Base-by-base conservation (phyloP, 1,284 basidiomycete species). In the Cryptococcus floricola region DNA sequence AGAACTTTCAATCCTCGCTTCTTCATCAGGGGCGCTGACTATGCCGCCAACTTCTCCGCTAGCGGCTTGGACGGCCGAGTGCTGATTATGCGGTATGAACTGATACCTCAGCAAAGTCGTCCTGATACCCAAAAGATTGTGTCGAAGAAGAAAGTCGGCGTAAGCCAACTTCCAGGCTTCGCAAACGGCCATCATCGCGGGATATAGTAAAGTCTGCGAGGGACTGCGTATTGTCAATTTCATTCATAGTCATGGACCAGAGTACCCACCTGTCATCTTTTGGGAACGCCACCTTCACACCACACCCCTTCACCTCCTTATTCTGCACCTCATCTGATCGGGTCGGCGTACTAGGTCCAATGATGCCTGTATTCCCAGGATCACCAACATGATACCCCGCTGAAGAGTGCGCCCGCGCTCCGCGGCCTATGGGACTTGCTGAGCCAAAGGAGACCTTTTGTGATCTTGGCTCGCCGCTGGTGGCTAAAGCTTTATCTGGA, bases 141-240 rank as follows among this genome's bases (percentile, higher is more conserved):
- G 88, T 43, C 85, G 78, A 58, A 86, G 84, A 13, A 92, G 77
- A 64, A 86, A 79, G 60, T 91, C 88, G 1, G 86, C 86, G 69
- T 91, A 91, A 0, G 81, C 80, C 41, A 85, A 73, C 42, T 71
- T 73, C 60, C 67, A 71, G 2, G 59, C 59, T 48, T 74, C 71
- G 51, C 68, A 72, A 7, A 63, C 54, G 6, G 58, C 47, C 19
- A 66, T 50, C 18, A 68, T 48, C 13, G 66, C 63, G 4, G 41
- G 48, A 16, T 65, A 57, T 0, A 75, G 59, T 6, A 75, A 57
- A 2, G 64, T 58, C 4, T 64, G 58, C 37, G 66, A 48, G n/a
- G 67, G 60, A 23, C 66, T 34, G 31, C 10, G 31, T 18, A 7
- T 8, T 8, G 41, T n/a, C 16, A 43, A 4, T 8, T 43, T 34